Evolutionary conservation across 352 stramenopile genomes (phyloP).

Genomic region (Pythium angustatum): DNA sequence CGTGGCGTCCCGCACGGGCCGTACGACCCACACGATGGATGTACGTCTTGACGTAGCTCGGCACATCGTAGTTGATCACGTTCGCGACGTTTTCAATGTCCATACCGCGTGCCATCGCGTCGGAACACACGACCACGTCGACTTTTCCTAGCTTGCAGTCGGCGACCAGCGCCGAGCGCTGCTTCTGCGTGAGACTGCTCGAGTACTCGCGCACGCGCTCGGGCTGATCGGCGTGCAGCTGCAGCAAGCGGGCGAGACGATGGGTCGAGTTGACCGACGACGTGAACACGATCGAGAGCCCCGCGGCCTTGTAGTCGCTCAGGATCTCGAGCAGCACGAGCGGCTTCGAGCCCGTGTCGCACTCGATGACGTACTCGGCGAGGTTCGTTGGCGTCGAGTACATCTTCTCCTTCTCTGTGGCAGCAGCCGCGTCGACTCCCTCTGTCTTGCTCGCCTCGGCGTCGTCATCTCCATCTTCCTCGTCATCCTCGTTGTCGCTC

Average conservation of each 20-base stretch:
- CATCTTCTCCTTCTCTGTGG: conserved; percentile 46
- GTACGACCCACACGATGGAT: conserved; percentile 87
- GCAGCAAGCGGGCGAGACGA: conserved; percentile 92
- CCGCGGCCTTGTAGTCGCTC: conserved; percentile 61
- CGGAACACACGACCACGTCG: conserved; percentile 89
- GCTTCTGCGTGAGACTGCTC: conserved; percentile 78
- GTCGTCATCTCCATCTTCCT: conserved; percentile 25
- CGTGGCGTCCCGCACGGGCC: conserved; percentile 74
- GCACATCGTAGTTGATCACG: conserved; percentile 95
- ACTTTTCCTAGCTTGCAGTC: conserved; percentile 69
- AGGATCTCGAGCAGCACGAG: conserved; percentile 94
- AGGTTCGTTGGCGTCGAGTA: conserved; percentile 81
- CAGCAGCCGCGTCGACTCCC: conserved; percentile 17
- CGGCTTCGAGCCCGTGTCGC: conserved; percentile 94
- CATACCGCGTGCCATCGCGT: conserved; percentile 93
- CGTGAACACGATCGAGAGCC: conserved; percentile 94
- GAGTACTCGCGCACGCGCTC: conserved; percentile 80
- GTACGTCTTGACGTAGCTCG: conserved; percentile 91
- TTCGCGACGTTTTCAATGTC: conserved; percentile 91
- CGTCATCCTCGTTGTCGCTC: conserved; percentile 32
- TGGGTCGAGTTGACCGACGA: conserved; percentile 96
- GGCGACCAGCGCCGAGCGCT: conserved; percentile 72
- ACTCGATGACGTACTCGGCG: conserved; percentile 92
- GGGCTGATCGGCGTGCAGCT: conserved; percentile 74
- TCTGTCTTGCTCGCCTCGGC: conserved; percentile 13